These are phyloP conservation scores for Neofusicoccum ribis DNA, from an alignment of 2,329 filamentous ascomycete genomes.

Conservation along the genomic window DNA sequence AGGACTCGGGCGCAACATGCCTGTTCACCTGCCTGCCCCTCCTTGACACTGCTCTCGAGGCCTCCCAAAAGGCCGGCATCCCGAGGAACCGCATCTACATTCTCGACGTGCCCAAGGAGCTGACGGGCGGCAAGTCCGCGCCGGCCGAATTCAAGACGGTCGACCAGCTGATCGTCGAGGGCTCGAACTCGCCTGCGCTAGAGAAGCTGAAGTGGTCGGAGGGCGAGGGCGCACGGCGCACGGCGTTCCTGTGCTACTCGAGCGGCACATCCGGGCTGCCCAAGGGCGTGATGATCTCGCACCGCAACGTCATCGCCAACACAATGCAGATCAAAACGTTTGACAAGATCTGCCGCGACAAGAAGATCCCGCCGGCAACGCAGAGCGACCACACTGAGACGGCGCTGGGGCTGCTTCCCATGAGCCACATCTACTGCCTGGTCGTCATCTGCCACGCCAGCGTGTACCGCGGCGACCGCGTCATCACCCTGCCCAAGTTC, in stretches of 20 bases:
- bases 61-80: slow-evolving; percentile 64
- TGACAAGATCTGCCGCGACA: slow-evolving; percentile 50
- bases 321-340: slow-evolving; percentile 61
- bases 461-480: slow-evolving; percentile 70
- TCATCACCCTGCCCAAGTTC: slow-evolving; percentile 74
- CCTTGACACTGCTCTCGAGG: slow-evolving; percentile 63
- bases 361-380: slow-evolving; percentile 38
- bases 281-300: slow-evolving; percentile 85
- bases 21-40: slow-evolving; percentile 72
- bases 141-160: slow-evolving; percentile 61
- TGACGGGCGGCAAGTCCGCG: slow-evolving; percentile 50
- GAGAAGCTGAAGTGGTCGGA: slow-evolving; percentile 60
- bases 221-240: slow-evolving; percentile 67
- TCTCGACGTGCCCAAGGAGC: slow-evolving; percentile 62
- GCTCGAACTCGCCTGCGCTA: slow-evolving; percentile 55
- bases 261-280: slow-evolving; percentile 78
- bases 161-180: slow-evolving; percentile 65
- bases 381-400: slow-evolving; percentile 52
- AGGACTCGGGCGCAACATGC: slow-evolving; percentile 66
- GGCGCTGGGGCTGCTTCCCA: slow-evolving; percentile 69
- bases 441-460: slow-evolving; percentile 68
- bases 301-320: slow-evolving; percentile 77
- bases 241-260: slow-evolving; percentile 77
- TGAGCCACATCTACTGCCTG: slow-evolving; percentile 80
- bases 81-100: slow-evolving; percentile 67